Conservation (phyloP, 192 early-diverging fungal genomes). For the Lobosporangium transversale region DNA sequence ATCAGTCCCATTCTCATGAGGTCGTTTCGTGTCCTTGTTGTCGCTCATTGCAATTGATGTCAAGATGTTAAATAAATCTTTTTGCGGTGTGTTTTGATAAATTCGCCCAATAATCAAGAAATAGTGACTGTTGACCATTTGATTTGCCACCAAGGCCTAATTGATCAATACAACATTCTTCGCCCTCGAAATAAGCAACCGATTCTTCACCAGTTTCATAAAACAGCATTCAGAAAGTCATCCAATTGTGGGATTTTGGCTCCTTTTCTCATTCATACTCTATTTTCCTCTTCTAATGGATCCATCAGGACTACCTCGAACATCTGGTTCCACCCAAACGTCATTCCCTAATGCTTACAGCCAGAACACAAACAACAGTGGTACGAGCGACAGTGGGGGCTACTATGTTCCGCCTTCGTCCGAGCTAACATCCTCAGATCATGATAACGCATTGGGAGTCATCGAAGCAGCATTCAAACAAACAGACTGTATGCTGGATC, state of each 20-base stretch:
- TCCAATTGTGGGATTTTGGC: too few relatives aligned
- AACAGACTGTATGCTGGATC: constrained; percentile 37
- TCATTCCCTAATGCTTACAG: constrained; percentile 7
- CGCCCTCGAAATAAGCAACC: too few relatives aligned
- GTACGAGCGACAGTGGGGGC: not conserved
- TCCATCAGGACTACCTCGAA: not conserved
- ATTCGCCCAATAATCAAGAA: not conserved
- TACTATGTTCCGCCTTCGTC: constrained; percentile 49
- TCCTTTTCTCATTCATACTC: not conserved
- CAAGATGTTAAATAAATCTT: too few relatives aligned
- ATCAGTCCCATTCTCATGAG: constrained; percentile 21
- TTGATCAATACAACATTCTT: too few relatives aligned
- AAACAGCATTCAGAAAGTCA: too few relatives aligned
- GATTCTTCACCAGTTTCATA: too few relatives aligned
- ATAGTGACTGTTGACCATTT: constrained; percentile 11
- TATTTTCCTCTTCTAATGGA: constrained; percentile 1
- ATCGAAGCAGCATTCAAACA: constrained; percentile 33
- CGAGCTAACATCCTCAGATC: constrained; percentile 41
- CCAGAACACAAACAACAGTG: constrained; percentile 7
- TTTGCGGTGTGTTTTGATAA: too few relatives aligned
- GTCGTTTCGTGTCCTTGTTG: constrained; percentile 30
- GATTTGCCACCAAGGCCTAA: constrained; percentile 24
- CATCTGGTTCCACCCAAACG: constrained; percentile 19
- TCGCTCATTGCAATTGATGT: not conserved
- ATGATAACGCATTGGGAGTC: constrained; percentile 43